A percentile compares a stretch with the other conserved stretches of the same genome.
Evolutionary conservation across 2,329 filamentous ascomycete species (phyloP).

Genomic region (Geosmithia flava): DNA sequence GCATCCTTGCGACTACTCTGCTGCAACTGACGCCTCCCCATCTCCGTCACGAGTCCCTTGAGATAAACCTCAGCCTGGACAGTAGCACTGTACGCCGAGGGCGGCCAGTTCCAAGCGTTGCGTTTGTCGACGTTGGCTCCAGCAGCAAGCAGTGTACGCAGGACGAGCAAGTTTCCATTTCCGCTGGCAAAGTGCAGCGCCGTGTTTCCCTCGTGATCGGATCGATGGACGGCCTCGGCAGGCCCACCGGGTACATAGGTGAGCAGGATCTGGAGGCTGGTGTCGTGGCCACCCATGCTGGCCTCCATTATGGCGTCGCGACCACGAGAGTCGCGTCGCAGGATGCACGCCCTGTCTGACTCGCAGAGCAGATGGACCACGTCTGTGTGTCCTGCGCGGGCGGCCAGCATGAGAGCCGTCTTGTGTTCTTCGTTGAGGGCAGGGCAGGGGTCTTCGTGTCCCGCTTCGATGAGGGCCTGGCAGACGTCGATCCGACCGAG

Average conservation of each 20-base stretch:
- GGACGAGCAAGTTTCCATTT: constrained; percentile 65
- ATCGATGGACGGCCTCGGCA: constrained; percentile 36
- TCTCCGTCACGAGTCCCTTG: constrained; percentile 61
- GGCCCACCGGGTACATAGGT: constrained; percentile 47
- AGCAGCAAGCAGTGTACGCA: constrained; percentile 65
- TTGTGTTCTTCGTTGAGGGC: constrained; percentile 70
- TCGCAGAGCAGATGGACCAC: constrained; percentile 61
- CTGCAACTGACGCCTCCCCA: constrained; percentile 40
- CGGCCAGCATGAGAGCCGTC: constrained; percentile 72
- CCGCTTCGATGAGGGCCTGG: constrained; percentile 56
- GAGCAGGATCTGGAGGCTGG: constrained; percentile 50
- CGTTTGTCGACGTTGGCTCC: constrained; percentile 62
- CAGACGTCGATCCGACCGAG: constrained; percentile 60
- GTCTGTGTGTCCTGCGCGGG: constrained; percentile 55
- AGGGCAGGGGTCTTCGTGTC: constrained; percentile 62
- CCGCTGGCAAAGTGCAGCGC: constrained; percentile 78
- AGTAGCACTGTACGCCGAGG: constrained; percentile 71
- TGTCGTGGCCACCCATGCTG: constrained; percentile 47
- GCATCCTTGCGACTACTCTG: constrained; percentile 25
- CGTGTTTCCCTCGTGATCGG: constrained; percentile 69
- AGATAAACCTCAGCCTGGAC: constrained; percentile 79
- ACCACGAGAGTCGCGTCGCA: constrained; percentile 53
- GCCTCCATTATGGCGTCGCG: constrained; percentile 63
- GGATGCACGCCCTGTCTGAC: constrained; percentile 39
- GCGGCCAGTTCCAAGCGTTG: constrained; percentile 72